Percentiles rank a stretch among this genome's conserved stretches.
Conservation (phyloP, 1,139 yeast genomes). For the Kodamaea ohmeri region DNA sequence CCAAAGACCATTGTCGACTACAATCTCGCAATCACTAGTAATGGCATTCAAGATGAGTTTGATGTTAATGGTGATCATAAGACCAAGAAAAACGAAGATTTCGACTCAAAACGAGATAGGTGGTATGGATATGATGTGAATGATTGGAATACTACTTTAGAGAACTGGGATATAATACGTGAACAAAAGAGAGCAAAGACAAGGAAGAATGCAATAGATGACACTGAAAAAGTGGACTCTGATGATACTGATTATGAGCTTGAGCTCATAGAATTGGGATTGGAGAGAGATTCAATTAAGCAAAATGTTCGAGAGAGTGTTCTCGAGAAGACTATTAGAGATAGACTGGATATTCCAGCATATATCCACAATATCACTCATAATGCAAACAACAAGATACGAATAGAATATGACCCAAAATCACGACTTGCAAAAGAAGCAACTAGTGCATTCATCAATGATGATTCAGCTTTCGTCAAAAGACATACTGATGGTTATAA, state of each 20-base stretch:
- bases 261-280: constrained; percentile 49
- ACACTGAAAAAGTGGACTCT: constrained; percentile 24
- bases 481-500: constrained; percentile 49
- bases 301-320: constrained; percentile 35
- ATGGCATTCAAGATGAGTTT: constrained; percentile 34
- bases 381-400: constrained; percentile 25
- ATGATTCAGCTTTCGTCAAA: constrained; percentile 53
- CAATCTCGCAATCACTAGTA: constrained; percentile 31
- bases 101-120: constrained; percentile 70
- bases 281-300: constrained; percentile 26
- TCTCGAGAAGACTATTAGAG: constrained; percentile 40
- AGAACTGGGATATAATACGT: constrained; percentile 43
- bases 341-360: constrained; percentile 52
- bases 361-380: constrained; percentile 42
- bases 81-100: constrained; percentile 44
- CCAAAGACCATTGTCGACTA: constrained; percentile 29
- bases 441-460: constrained; percentile 47
- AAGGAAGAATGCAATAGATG: constrained; percentile 15
- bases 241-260: constrained; percentile 50
- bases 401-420: constrained; percentile 52
- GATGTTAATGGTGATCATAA: constrained; percentile 17
- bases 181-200: constrained; percentile 15
- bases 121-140: constrained; percentile 72
- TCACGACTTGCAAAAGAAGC: constrained; percentile 49
- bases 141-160: constrained; percentile 55